Evolutionary conservation across 2,329 filamentous ascomycete genomes (phyloP).

Genomic region (Fusarium annulatum): DNA sequence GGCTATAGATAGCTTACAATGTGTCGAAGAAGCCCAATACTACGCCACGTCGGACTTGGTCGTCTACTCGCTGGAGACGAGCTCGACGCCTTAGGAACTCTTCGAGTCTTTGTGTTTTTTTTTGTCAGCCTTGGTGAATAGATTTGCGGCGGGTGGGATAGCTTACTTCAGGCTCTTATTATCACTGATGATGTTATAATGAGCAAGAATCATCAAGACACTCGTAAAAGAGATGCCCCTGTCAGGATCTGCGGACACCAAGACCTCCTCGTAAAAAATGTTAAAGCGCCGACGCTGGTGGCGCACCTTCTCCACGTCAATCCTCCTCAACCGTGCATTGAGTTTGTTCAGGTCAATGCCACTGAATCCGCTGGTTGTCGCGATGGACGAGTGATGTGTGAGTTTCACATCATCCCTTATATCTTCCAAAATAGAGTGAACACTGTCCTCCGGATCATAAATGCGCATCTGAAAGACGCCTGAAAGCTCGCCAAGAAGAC

Average conservation of each 20-base stretch:
- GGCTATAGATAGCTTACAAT: slow-evolving; percentile 62
- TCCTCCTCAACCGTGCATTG: slow-evolving; percentile 75
- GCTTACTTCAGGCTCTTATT: slow-evolving; percentile 88
- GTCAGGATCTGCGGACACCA: slow-evolving; percentile 91
- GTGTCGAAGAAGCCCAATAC: slow-evolving; percentile 98
- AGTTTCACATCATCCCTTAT: slow-evolving; percentile 70
- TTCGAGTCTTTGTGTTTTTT: slow-evolving; percentile 72
- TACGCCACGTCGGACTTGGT: slow-evolving; percentile 89
- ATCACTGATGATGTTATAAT: slow-evolving; percentile 99
- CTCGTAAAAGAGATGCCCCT: slow-evolving; percentile 91
- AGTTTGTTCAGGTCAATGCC: slow-evolving; percentile 80
- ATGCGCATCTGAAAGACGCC: slow-evolving; percentile 98
- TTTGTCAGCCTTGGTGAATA: slow-evolving; percentile 43
- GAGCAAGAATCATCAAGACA: slow-evolving; percentile 93
- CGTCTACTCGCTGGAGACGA: slow-evolving; percentile 91
- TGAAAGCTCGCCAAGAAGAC: slow-evolving; percentile 89
- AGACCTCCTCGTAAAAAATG: slow-evolving; percentile 95
- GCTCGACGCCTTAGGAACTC: slow-evolving; percentile 93
- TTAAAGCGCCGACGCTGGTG: slow-evolving; percentile 84
- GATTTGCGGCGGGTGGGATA: neutral
- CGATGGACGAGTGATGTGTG: slow-evolving; percentile 65
- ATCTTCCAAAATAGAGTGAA: slow-evolving; percentile 87
- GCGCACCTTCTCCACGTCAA: slow-evolving; percentile 81
- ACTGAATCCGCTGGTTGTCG: slow-evolving; percentile 61
- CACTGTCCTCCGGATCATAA: slow-evolving; percentile 90